A percentile compares a stretch with the other conserved stretches of the same genome.
Conservation (phyloP, 2,329 filamentous ascomycete species). For the Neofusicoccum kwambonambiense region DNA sequence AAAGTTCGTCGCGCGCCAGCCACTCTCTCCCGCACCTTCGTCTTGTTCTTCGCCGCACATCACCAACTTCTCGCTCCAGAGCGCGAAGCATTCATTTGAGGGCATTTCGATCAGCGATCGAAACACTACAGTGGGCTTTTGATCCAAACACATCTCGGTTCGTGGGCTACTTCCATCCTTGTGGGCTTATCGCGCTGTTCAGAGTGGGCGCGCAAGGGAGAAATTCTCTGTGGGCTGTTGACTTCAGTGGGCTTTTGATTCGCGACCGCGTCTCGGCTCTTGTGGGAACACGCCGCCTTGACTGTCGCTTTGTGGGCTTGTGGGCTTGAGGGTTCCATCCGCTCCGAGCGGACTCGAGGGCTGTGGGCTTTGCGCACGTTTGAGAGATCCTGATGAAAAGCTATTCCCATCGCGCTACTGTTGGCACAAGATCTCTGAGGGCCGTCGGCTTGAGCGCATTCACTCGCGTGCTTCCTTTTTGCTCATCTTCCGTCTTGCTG, state of each 20-base stretch:
- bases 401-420: conserved; percentile 14
- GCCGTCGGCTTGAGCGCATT: conserved; percentile 21
- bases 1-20: conserved; percentile 19
- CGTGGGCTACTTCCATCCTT: conserved; percentile 27
- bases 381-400: conserved; percentile 31
- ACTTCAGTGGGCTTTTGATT: conserved; percentile 34
- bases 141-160: conserved; percentile 33
- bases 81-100: conserved; percentile 3
- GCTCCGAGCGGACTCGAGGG: conserved; percentile 44
- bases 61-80: conserved; percentile 23
- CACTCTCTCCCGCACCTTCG: conserved; percentile 17
- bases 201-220: conserved; percentile 37
- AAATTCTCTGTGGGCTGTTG: conserved; percentile 40
- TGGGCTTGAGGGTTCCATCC: conserved; percentile 38
- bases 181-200: conserved; percentile 34
- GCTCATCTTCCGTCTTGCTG: not conserved
- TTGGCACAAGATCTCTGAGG: conserved; percentile 12
- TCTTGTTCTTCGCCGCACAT: conserved; percentile 21
- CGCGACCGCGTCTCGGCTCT: conserved; percentile 42
- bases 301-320: conserved; percentile 47
- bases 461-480: conserved; percentile 16
- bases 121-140: conserved; percentile 34
- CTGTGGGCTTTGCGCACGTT: conserved; percentile 43
- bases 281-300: conserved; percentile 55
- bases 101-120: conserved; percentile 23